Conservation (phyloP, 257 asterid species). For the Salvia rosmarinus region DNA sequence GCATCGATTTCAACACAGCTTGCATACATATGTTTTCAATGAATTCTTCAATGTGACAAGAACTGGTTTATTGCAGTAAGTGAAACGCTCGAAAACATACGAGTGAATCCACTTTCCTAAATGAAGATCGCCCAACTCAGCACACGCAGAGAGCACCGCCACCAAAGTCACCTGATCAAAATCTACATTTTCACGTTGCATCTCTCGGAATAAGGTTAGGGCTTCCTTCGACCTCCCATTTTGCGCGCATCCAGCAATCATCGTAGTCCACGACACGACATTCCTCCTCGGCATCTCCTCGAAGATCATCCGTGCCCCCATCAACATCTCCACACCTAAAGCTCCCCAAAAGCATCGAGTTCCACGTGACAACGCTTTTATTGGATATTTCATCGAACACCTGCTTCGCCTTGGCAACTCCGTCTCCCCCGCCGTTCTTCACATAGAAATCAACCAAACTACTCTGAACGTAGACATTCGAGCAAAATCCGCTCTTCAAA, state of each 20-base stretch:
- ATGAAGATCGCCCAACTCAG: constrained; percentile 67
- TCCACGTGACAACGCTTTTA: constrained; percentile 75
- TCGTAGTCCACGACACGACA: constrained; percentile 82
- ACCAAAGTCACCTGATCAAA: constrained; percentile 76
- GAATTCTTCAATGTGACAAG: constrained; percentile 59
- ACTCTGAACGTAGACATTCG: constrained; percentile 60
- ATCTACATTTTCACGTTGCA: constrained; percentile 49
- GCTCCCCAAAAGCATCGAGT: constrained; percentile 66
- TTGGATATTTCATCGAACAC: constrained; percentile 73
- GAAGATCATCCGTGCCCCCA: constrained; percentile 49
- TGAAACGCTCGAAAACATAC: constrained; percentile 39
- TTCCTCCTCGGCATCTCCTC: constrained; percentile 66
- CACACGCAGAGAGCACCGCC: constrained; percentile 71
- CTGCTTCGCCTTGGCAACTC: constrained; percentile 44
- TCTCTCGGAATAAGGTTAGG: constrained; percentile 48
- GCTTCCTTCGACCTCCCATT: constrained; percentile 71
- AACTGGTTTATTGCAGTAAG: constrained; percentile 36
- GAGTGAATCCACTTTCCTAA: constrained; percentile 74
- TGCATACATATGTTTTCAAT: constrained; percentile 81
- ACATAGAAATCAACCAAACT: constrained; percentile 73
- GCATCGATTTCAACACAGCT: constrained; percentile 74
- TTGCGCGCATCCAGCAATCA: constrained; percentile 69
- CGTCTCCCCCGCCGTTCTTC: constrained; percentile 45
- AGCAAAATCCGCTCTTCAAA: constrained; percentile 55
- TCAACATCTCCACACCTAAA: constrained; percentile 51